phyloP scores from a whole-genome alignment of 805 yeast species.

The Wickerhamiella azyma region DNA sequence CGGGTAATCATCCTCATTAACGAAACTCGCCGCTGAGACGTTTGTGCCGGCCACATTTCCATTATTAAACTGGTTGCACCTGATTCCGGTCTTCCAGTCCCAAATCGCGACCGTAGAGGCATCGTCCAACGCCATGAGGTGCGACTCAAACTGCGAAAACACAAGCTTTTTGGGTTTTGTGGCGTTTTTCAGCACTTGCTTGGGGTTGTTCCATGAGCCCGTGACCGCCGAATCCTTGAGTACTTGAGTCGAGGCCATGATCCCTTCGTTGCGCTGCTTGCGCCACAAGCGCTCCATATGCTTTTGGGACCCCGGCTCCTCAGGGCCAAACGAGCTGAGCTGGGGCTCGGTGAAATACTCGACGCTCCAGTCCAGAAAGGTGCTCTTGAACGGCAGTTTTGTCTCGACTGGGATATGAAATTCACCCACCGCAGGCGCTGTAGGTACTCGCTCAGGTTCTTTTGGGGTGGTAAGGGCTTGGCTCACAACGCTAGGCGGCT shows the following conservation, averaged over 20 bases:
- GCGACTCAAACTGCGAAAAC: slow-evolving; percentile 85
- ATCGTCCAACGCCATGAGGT: slow-evolving; percentile 67
- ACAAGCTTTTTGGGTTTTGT: slow-evolving; percentile 32
- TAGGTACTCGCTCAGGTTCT: neutral
- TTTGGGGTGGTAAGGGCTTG: neutral
- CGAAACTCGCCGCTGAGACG: slow-evolving; percentile 69
- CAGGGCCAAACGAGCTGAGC: slow-evolving; percentile 68
- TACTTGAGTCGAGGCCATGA: slow-evolving; percentile 78
- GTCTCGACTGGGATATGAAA: neutral
- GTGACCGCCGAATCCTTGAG: slow-evolving; percentile 71
- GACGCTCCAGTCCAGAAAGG: slow-evolving; percentile 34
- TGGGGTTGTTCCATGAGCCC: slow-evolving; percentile 71
- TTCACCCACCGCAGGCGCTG: slow-evolving; percentile 6
- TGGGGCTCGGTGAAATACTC: slow-evolving; percentile 97
- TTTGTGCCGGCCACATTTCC: slow-evolving; percentile 79
- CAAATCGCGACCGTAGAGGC: slow-evolving; percentile 71
- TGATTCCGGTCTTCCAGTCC: slow-evolving; percentile 64
- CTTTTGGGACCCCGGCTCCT: slow-evolving; percentile 84
- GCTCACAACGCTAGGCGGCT: neutral
- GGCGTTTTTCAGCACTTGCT: slow-evolving; percentile 46
- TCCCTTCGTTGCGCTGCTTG: slow-evolving; percentile 72
- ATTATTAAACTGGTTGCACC: slow-evolving; percentile 58
- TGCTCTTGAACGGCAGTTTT: slow-evolving; percentile 24
- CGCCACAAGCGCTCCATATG: slow-evolving; percentile 78
- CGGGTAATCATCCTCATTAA: slow-evolving; percentile 89